Evolutionary conservation across 1,284 basidiomycete genomes (phyloP).

Genomic region (Neolentinus lepideus): DNA sequence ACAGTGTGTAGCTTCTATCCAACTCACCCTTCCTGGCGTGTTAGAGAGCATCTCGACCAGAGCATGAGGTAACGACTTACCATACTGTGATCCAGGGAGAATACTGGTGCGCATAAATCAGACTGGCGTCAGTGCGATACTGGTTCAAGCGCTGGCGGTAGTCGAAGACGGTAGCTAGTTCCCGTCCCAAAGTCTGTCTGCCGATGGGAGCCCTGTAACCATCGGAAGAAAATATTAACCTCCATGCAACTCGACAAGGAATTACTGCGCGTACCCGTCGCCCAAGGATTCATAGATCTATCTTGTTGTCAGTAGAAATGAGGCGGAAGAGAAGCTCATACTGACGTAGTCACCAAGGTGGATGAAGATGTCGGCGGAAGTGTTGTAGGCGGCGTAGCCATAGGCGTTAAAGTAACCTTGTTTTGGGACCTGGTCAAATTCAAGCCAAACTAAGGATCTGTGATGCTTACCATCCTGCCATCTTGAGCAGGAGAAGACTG

Average conservation of each 20-base stretch:
- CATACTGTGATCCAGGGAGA: slow-evolving; percentile 57
- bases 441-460: neutral
- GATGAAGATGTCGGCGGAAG: slow-evolving; percentile 50
- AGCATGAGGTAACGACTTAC: slow-evolving; percentile 23
- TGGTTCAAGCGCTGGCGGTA: slow-evolving; percentile 56
- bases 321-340: slow-evolving; percentile 1
- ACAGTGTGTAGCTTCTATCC: neutral
- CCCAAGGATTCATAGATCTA: slow-evolving; percentile 48
- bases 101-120: slow-evolving; percentile 41
- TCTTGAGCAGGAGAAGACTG: slow-evolving; percentile 57
- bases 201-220: slow-evolving; percentile 35
- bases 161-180: slow-evolving; percentile 55
- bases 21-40: slow-evolving; percentile 2
- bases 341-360: slow-evolving; percentile 62
- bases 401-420: slow-evolving; percentile 66
- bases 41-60: no score
- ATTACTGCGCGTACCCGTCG: slow-evolving; percentile 27
- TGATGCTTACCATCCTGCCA: slow-evolving; percentile 26
- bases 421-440: no score
- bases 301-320: neutral
- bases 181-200: slow-evolving; percentile 39
- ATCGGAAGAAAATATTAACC: neutral
- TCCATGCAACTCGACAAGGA: neutral
- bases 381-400: slow-evolving; percentile 49
- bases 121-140: slow-evolving; percentile 49